Evolutionary conservation across 2,329 filamentous ascomycete species (phyloP).

Genomic region (Scedosporium apiospermum): DNA sequence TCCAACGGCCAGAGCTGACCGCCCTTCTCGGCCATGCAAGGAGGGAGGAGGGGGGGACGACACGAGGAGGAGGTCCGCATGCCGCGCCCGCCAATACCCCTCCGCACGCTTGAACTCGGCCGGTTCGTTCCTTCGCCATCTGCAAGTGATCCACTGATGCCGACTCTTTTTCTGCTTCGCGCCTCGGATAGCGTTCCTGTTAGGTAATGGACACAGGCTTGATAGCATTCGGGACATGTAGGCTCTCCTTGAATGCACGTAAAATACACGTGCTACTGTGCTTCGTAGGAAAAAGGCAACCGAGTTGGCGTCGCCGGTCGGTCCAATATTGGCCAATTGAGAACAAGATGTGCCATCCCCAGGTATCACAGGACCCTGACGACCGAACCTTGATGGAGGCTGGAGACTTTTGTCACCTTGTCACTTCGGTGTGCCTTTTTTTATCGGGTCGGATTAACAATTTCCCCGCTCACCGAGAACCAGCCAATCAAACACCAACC

Average conservation of each 20-base stretch:
- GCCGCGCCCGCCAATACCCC: neutral
- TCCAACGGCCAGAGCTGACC: neutral
- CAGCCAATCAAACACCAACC: neutral
- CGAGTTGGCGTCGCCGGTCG: too few relatives aligned
- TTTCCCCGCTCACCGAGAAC: neutral
- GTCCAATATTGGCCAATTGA: neutral
- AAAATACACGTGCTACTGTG: neutral
- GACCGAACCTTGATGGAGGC: too few relatives aligned
- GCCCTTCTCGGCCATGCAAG: neutral
- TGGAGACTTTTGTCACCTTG: too few relatives aligned
- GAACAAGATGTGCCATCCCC: neutral
- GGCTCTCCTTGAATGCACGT: neutral
- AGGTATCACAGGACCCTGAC: too few relatives aligned
- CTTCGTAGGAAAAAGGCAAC: too few relatives aligned
- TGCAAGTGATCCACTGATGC: too few relatives aligned
- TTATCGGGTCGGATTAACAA: neutral
- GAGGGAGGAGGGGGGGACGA: neutral
- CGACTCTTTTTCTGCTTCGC: neutral
- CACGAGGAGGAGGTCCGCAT: neutral
- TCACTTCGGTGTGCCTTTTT: neutral
- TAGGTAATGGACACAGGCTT: neutral
- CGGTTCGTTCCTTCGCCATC: neutral
- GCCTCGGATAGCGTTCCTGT: neutral
- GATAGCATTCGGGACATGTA: neutral
- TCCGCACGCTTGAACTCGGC: neutral